These are phyloP conservation scores for Lachancea quebecensis DNA, from an alignment of 805 yeast genomes.

Conservation along the genomic window DNA sequence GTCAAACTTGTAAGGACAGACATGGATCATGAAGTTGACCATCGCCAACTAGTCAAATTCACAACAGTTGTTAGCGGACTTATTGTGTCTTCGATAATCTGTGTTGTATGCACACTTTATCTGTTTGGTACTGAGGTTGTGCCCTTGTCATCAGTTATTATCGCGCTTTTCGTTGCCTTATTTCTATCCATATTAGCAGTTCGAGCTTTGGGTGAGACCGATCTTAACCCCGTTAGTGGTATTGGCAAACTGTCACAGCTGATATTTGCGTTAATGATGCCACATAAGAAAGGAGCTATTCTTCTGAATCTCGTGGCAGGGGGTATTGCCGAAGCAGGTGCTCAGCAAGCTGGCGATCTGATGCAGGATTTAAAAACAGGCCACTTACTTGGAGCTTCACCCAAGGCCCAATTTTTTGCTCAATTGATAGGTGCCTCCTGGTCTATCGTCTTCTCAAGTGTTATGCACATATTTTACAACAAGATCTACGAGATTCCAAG, in stretches of 20 bases:
- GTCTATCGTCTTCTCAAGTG: slow-evolving; percentile 71
- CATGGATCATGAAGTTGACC: slow-evolving; percentile 35
- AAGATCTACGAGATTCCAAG: slow-evolving; percentile 81
- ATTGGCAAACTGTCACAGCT: slow-evolving; percentile 91
- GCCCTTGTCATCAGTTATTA: slow-evolving; percentile 61
- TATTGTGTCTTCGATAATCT: slow-evolving; percentile 54
- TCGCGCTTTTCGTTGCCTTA: slow-evolving; percentile 70
- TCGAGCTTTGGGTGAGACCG: slow-evolving; percentile 94
- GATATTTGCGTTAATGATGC: slow-evolving; percentile 75
- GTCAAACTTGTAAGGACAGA: slow-evolving; percentile 27
- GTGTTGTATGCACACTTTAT: slow-evolving; percentile 54
- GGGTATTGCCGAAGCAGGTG: slow-evolving; percentile 97
- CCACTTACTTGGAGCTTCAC: slow-evolving; percentile 83
- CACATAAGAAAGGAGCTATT: slow-evolving; percentile 75
- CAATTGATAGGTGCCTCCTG: slow-evolving; percentile 83
- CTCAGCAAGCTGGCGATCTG: slow-evolving; percentile 97
- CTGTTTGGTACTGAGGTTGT: slow-evolving; percentile 61
- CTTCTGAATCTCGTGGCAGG: slow-evolving; percentile 87
- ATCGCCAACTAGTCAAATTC: slow-evolving; percentile 43
- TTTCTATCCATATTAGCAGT: slow-evolving; percentile 81
- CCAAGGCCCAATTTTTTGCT: slow-evolving; percentile 84
- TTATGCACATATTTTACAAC: slow-evolving; percentile 79
- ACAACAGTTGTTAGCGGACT: slow-evolving; percentile 54
- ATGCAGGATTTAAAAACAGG: slow-evolving; percentile 98
- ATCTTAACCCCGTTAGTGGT: slow-evolving; percentile 92